These are phyloP conservation scores for Oenanthe sinensis DNA, from an alignment of 129 eudicot species.

Conservation along the genomic window DNA sequence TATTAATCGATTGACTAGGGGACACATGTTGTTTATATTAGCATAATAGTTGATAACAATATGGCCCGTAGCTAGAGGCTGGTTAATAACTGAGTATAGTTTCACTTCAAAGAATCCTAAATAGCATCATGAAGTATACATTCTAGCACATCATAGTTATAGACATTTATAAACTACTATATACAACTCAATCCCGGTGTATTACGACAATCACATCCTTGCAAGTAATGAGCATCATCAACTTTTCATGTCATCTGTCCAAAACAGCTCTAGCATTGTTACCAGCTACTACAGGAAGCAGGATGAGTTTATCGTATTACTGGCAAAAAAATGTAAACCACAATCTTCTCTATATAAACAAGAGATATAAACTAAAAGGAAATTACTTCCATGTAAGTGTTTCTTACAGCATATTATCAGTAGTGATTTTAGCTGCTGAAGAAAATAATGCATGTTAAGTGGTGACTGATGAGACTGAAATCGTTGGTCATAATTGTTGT, in stretches of 20 bases:
- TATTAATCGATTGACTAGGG: background rate
- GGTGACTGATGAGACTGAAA: background rate
- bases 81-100: background rate
- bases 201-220: background rate
- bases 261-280: background rate
- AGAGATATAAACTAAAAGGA: background rate
- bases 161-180: background rate
- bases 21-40: background rate
- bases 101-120: background rate
- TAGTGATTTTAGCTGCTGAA: background rate
- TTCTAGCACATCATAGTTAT: background rate
- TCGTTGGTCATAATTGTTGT: background rate
- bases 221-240: background rate
- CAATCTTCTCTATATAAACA: background rate
- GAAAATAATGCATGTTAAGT: background rate
- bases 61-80: background rate
- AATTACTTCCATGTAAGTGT: background rate
- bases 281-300: background rate
- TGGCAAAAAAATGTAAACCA: background rate
- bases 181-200: background rate
- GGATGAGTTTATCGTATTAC: background rate
- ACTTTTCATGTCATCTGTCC: background rate
- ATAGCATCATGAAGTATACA: background rate
- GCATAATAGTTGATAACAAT: background rate
- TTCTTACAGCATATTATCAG: background rate